Base-by-base conservation (phyloP, 2,329 filamentous ascomycete genomes). In the Exophiala phaeomuriformis region DNA sequence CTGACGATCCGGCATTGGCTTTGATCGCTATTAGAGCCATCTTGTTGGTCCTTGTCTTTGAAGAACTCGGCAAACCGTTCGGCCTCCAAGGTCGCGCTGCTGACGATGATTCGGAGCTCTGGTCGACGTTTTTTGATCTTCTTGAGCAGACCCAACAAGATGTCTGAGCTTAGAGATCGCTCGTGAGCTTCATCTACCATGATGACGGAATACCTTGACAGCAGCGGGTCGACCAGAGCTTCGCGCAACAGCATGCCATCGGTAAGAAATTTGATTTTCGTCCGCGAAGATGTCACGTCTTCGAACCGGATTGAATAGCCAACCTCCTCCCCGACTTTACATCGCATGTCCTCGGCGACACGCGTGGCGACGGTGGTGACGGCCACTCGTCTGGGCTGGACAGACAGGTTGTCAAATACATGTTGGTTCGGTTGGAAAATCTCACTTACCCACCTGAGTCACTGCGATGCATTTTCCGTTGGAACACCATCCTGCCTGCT, bases 171-270 rank as follows among this genome's bases (percentile, higher is more conserved):
- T 55, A 97, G 79, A 46, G 90, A 95, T 50, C 93, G 79, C 70
- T 97, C 91, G 67, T 98, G 93, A 4, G 91, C 93, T 71, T 97
- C 91, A 66, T 98, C 93, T 5, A 98, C 86, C 89, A 98, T 96
- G 63, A 98, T 88, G 42, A 95, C 86, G 0, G 90, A 94, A 68
- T 98, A 98, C 7, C 89, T 81, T 19, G 88, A 93, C 35, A 98
- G 72, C 2, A 97, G 72, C 8, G 93, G 93, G 69, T 98, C 93
- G 2, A 96, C 88, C 3, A 98, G 78, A 30, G 91, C 93, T 71
- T 98, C 93, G 64, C 91, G 78, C 49, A 98, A 82, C 32, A 98
- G 78, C 46, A 98, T 76, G 0, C 91, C 91, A 72, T 98, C 93
- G 0, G 91, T 98, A 59, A 97, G 73, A 66, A 97, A 97, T 68